Base-by-base conservation (phyloP, 2,329 filamentous ascomycete genomes). In the Iodosphaeria phyllophila region DNA sequence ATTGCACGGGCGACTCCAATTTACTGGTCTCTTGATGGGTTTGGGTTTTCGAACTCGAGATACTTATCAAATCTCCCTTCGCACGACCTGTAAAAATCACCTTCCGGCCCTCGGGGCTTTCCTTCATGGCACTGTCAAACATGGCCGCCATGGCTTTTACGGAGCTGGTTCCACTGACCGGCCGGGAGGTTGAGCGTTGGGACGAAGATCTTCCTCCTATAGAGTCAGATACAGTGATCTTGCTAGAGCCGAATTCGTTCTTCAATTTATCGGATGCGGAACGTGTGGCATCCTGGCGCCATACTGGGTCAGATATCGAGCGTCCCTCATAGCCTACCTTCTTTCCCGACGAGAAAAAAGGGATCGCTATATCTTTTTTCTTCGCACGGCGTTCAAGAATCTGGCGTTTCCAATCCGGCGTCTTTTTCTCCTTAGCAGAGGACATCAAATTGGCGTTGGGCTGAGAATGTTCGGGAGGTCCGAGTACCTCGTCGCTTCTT, bases 81-180 rank as follows among this genome's bases (percentile, higher is more conserved):
- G 24, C 21, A 24, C 32, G 32, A 20, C 35, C 25, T 8, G 24
- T 22, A n/a, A 29, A 25, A 6, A 22, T n/a, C 24, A 13, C 20
- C 15, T 19, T 16, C 15, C 13, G 34, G 18, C 13, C 35, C 29
- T 14, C 33, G 28, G 32, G 35, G 1, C 41, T 38, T 15, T 39
- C 32, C 24, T 35, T 43, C 8, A 35, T 35, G 5, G 41, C 43
- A 20, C 35, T 50, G 31, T 67, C 58, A 37, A 64, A 64, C 37
- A 54, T 50, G 18, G 60, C 60, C 4, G 60, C 53, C 48, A 67
- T 62, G 3, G 56, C 58, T 33, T 45, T 58, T 8, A 64, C 60
- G 4, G 39, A 39, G n/a, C n/a, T n/a, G n/a, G n/a, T n/a, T 13
- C 41, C 54, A 13, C 34, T 37, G 4, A 33, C 27, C 1, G 42